phyloP scores from a whole-genome alignment of 2,329 filamentous ascomycete species.

The Triangularia verruculosa region DNA sequence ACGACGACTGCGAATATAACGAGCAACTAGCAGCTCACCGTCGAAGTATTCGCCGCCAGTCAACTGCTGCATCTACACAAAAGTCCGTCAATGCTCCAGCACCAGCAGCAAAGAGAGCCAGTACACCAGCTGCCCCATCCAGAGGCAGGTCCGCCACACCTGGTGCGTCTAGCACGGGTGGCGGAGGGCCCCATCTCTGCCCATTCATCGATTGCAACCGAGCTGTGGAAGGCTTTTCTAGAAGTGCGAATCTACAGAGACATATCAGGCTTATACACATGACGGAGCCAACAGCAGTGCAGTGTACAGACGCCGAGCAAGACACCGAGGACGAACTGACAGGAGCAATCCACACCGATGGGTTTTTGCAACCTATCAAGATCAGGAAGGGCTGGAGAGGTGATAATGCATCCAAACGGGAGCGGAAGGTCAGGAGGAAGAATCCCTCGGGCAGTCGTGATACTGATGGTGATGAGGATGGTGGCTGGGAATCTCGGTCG shows the following conservation, averaged over 20 bases:
- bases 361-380: constrained; percentile 59
- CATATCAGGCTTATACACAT: constrained; percentile 47
- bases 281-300: constrained; percentile 13
- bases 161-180: constrained; percentile 7
- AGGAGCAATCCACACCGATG: constrained; percentile 66
- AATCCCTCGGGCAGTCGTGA: background rate
- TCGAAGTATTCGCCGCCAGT: constrained; percentile 19
- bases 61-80: constrained; percentile 14
- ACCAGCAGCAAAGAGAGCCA: background rate
- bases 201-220: constrained; percentile 37
- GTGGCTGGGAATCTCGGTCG: background rate
- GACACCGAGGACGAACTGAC: constrained; percentile 49
- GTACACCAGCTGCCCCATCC: constrained; percentile 23
- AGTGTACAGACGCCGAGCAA: constrained; percentile 23
- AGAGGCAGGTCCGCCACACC: background rate
- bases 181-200: constrained; percentile 32
- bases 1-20: constrained; percentile 14
- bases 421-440: background rate
- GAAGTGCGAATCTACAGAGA: constrained; percentile 36
- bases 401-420: constrained; percentile 30
- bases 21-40: constrained; percentile 15
- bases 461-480: background rate
- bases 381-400: constrained; percentile 48
- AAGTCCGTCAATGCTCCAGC: background rate
- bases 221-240: constrained; percentile 35